Conservation (phyloP, 306 rosid genomes). For the Casuarina cunninghamiana region DNA sequence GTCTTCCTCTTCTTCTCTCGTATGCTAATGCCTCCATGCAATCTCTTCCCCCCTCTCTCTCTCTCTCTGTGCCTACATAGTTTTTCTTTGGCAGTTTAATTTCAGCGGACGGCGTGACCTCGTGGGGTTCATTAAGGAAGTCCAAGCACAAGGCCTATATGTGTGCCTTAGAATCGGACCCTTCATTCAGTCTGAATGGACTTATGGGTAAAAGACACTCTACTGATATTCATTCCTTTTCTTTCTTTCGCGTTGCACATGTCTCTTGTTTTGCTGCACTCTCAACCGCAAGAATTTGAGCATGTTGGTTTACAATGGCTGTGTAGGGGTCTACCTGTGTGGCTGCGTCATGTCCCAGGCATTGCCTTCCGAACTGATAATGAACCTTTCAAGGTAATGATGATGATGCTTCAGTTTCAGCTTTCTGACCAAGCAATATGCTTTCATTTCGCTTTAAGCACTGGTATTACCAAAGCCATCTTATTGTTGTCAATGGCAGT, state of each 20-base stretch:
- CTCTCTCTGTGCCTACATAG: background rate
- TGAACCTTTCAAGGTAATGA: slow-evolving; percentile 67
- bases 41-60: background rate
- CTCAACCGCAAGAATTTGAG: background rate
- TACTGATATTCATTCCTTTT: background rate
- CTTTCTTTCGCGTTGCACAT: background rate
- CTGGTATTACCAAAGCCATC: background rate
- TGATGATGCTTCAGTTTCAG: background rate
- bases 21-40: background rate
- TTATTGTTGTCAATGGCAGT: slow-evolving; percentile 42
- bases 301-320: slow-evolving; percentile 5
- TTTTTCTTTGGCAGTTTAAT: slow-evolving; percentile 48
- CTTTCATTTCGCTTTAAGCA: no score
- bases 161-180: slow-evolving; percentile 88
- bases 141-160: slow-evolving; percentile 75
- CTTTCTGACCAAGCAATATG: no score
- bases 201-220: slow-evolving; percentile 53
- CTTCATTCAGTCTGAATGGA: slow-evolving; percentile 79
- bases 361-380: slow-evolving; percentile 77
- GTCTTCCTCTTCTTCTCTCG: slow-evolving; percentile 27
- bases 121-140: slow-evolving; percentile 66
- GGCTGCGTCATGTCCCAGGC: slow-evolving; percentile 74
- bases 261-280: no score
- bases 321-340: slow-evolving; percentile 77
- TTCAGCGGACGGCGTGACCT: slow-evolving; percentile 67